Evolutionary conservation across 441 rosid genomes (phyloP), one percentile per base, ranked within the genome.

Genomic region (Lagerstroemia fauriei): DNA sequence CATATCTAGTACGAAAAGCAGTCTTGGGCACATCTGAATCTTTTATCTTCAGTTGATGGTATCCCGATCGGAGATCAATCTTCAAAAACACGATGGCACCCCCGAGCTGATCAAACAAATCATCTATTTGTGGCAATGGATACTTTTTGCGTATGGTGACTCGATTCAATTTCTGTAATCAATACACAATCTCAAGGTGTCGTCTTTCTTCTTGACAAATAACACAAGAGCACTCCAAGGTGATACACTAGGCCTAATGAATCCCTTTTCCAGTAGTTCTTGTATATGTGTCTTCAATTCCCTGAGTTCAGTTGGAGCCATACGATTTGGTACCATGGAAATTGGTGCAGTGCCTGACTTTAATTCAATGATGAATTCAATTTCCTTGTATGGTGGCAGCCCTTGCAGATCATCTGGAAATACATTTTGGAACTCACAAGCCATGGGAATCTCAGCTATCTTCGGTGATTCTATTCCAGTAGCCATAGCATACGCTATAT

Each of bases 161-260:
- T 48, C 57, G 31, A 20, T 50, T 48, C n/a, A 76, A 31, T 17
- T 76, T 34, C 68, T 12, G 44, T 38, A 76, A n/a, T 76, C 63
- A 47, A 76, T 76, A 50, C 53, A 75, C 7, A 75, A 22, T 44
- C 78, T 24, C 24, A 75, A 44, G 20, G 20, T 75, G n/a, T 24
- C 38, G 51, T 76, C 29, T 14, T 76, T 76, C 65, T 76, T 76
- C 63, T 76, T 76, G 7, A 76, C 65, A 51, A 76, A 76, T 14
- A 76, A 57, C n/a, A 76, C 79, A 48, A 20, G 65, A 27, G 79
- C 78, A 1, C 78, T 57, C 78, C 44, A 41, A 34, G 78, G 78
- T 22, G 78, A 75, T 5, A 75, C 22, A 41, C 78, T 75, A 41
- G 78, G 78, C 41, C 20, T 34, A 14, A 41, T 75, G 25, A 75